These are phyloP conservation scores for Aquanectria penicillioides DNA, from an alignment of 2,329 filamentous ascomycete genomes.

Conservation along the genomic window DNA sequence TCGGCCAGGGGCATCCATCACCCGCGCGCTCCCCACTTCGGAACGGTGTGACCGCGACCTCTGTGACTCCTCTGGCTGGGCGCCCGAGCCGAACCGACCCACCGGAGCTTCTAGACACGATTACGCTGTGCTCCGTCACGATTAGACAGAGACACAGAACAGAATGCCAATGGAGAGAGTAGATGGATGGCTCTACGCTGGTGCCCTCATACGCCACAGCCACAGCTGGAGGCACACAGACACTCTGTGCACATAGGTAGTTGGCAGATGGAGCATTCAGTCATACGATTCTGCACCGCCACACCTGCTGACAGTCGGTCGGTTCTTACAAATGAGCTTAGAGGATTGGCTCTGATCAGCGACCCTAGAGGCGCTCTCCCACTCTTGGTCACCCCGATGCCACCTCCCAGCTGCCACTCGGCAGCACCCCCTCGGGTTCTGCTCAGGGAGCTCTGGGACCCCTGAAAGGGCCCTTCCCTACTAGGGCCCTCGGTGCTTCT, in stretches of 20 bases:
- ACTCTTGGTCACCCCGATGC: background rate
- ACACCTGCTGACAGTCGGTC: conserved; percentile 40
- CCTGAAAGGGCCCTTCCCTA: background rate
- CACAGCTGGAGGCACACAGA: background rate
- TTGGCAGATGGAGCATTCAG: background rate
- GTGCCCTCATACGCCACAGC: conserved; percentile 16
- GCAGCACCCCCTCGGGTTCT: conserved; percentile 32
- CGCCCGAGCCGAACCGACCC: conserved; percentile 18
- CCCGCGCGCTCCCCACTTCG: conserved; percentile 1
- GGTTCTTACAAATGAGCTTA: conserved; percentile 37
- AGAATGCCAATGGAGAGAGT: too few relatives aligned
- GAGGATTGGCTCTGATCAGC: conserved; percentile 29
- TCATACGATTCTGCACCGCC: conserved; percentile 44
- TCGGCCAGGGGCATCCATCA: background rate
- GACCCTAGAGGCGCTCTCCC: conserved; percentile 11
- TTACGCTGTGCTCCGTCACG: conserved; percentile 12
- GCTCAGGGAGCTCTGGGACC: conserved; percentile 11
- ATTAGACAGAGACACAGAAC: too few relatives aligned
- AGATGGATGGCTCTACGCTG: background rate
- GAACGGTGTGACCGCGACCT: background rate
- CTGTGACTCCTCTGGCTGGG: background rate
- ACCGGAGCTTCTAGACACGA: conserved; percentile 6
- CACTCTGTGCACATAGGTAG: too few relatives aligned
- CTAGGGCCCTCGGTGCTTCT: background rate
- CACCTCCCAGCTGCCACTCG: conserved; percentile 1